A percentile compares a stretch with the other conserved stretches of the same genome.
phyloP scores from a whole-genome alignment of 2,329 filamentous ascomycete species.

The Paracorniculantispora psalliotae region DNA sequence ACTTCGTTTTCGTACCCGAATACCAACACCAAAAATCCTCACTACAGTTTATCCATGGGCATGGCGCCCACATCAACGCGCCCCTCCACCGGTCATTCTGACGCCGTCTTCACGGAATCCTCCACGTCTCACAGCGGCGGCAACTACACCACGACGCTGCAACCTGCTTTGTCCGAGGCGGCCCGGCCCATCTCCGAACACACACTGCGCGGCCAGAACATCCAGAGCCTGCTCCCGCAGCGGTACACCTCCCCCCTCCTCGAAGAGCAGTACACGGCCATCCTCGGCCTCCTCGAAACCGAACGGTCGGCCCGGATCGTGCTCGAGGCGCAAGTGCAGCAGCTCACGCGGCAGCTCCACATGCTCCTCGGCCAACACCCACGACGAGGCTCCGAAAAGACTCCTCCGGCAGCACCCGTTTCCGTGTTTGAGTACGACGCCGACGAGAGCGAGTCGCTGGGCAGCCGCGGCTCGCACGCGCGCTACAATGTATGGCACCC shows the following conservation, averaged over 20 bases:
- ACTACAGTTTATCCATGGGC: conserved; percentile 10
- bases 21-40: neutral
- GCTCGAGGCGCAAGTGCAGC: conserved; percentile 53
- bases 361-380: conserved; percentile 22
- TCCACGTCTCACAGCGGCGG: neutral
- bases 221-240: conserved; percentile 23
- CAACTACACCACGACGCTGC: neutral
- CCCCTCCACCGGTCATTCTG: neutral
- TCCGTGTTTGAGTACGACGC: conserved; percentile 41
- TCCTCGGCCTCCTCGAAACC: conserved; percentile 49
- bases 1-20: neutral
- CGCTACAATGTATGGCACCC: conserved; percentile 12
- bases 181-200: conserved; percentile 34
- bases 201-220: neutral
- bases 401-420: conserved; percentile 13
- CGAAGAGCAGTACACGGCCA: conserved; percentile 43
- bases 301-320: conserved; percentile 52
- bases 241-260: conserved; percentile 30
- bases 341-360: conserved; percentile 46
- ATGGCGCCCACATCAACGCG: conserved; percentile 1
- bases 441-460: conserved; percentile 21
- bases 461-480: conserved; percentile 1
- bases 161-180: neutral
- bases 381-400: neutral
- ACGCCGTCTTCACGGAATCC: neutral